Percentiles rank a stretch among this genome's conserved stretches.
Conservation (phyloP, 2,329 filamentous ascomycete species). For the Clarireedia monteithiana region DNA sequence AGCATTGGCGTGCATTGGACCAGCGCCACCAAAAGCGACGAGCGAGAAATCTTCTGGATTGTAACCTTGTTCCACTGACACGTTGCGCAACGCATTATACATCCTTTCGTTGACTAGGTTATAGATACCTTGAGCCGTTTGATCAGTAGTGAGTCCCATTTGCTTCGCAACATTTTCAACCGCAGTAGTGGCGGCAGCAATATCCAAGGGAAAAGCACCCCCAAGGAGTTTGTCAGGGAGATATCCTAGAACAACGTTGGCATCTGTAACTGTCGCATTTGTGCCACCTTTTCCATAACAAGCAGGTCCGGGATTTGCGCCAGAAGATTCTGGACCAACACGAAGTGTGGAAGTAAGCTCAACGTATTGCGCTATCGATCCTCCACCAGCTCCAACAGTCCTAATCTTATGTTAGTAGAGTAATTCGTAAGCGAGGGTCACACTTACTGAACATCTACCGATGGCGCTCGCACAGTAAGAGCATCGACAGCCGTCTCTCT, state of each 20-base stretch:
- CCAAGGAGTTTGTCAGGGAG: conserved; percentile 5
- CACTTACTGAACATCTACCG: not conserved
- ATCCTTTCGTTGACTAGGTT: conserved; percentile 2
- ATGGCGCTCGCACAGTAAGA: conserved; percentile 2
- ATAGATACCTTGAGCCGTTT: conserved; percentile 4
- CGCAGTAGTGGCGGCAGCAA: not conserved
- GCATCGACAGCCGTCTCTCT: conserved; percentile 1
- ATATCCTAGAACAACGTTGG: not conserved
- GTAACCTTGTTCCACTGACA: conserved; percentile 4
- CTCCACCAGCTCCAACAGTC: not conserved
- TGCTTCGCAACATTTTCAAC: not conserved
- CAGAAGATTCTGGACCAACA: conserved; percentile 4
- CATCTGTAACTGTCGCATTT: not conserved
- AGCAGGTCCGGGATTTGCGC: conserved; percentile 1
- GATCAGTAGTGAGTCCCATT: not conserved
- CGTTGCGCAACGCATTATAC: not conserved
- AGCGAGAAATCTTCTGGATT: conserved; percentile 3
- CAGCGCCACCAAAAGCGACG: conserved; percentile 1
- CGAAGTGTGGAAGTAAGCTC: conserved; percentile 1
- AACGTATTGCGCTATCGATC: conserved; percentile 5
- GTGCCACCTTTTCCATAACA: not conserved
- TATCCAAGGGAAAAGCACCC: not conserved
- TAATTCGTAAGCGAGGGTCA: not conserved
- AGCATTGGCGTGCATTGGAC: conserved; percentile 2
- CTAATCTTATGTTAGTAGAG: not conserved